Conservation (phyloP, 2,329 filamentous ascomycete species). For the Colletotrichum kahawae region DNA sequence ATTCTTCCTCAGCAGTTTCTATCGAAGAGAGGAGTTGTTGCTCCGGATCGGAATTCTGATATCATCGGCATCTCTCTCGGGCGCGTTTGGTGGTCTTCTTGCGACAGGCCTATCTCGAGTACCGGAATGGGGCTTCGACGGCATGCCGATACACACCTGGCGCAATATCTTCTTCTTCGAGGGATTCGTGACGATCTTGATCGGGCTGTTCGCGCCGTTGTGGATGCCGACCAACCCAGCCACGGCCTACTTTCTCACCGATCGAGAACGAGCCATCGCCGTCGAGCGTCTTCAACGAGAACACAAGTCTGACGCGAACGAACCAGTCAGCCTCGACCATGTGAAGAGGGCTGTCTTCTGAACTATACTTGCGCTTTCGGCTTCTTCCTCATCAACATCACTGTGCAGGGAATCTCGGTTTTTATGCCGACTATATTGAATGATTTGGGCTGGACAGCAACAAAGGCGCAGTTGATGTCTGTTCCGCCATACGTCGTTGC, state of each 20-base stretch:
- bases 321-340: constrained; percentile 53
- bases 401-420: constrained; percentile 58
- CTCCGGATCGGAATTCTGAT: constrained; percentile 63
- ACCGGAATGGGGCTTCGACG: constrained; percentile 53
- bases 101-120: constrained; percentile 57
- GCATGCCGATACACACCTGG: constrained; percentile 53
- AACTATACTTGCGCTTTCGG: constrained; percentile 63
- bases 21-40: constrained; percentile 60
- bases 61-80: constrained; percentile 58
- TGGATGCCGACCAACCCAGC: constrained; percentile 56
- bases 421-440: constrained; percentile 54
- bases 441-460: constrained; percentile 43
- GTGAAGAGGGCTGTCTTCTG: constrained; percentile 56
- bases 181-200: constrained; percentile 56
- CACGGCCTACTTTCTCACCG: constrained; percentile 54
- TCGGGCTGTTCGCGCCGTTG: constrained; percentile 53
- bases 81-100: constrained; percentile 62
- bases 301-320: constrained; percentile 48
- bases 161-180: constrained; percentile 70
- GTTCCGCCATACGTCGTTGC: constrained; percentile 50
- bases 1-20: constrained; percentile 61
- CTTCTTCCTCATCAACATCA: constrained; percentile 66
- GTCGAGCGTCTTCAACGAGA: constrained; percentile 55
- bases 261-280: constrained; percentile 60
- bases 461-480: constrained; percentile 46